Evolutionary conservation across 2,329 filamentous ascomycete species (phyloP).

Genomic region (Coniochaeta sp.): DNA sequence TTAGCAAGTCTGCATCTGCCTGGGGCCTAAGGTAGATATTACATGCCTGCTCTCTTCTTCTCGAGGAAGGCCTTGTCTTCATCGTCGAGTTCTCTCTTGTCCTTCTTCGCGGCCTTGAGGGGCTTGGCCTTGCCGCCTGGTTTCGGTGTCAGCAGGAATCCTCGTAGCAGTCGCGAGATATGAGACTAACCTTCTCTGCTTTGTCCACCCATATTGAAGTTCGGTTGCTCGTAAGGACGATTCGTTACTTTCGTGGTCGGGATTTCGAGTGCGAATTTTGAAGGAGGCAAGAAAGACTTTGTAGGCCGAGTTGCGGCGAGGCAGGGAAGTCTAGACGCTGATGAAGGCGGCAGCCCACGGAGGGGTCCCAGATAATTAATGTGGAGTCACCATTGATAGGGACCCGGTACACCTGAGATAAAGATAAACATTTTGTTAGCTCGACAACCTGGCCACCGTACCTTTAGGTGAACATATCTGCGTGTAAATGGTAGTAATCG

Average conservation of each 20-base stretch:
- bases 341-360: neutral
- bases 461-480: no score
- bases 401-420: no score
- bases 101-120: constrained; percentile 85
- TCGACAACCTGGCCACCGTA: no score
- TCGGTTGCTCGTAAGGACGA: neutral
- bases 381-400: no score
- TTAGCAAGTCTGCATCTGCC: constrained; percentile 8
- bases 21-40: constrained; percentile 21
- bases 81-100: constrained; percentile 74
- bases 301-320: neutral
- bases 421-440: no score
- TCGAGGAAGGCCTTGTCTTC: constrained; percentile 76
- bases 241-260: neutral
- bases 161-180: neutral
- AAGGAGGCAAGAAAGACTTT: neutral
- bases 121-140: constrained; percentile 77
- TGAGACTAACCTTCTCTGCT: constrained; percentile 53
- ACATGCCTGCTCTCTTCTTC: constrained; percentile 77
- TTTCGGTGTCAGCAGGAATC: constrained; percentile 11
- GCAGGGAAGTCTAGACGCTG: neutral
- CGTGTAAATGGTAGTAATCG: no score
- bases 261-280: neutral
- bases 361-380: neutral
- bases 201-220: constrained; percentile 53